Percentiles rank a stretch among this genome's conserved stretches.
Conservation (phyloP, 179 eudicot species). For the Silene noctiflora region DNA sequence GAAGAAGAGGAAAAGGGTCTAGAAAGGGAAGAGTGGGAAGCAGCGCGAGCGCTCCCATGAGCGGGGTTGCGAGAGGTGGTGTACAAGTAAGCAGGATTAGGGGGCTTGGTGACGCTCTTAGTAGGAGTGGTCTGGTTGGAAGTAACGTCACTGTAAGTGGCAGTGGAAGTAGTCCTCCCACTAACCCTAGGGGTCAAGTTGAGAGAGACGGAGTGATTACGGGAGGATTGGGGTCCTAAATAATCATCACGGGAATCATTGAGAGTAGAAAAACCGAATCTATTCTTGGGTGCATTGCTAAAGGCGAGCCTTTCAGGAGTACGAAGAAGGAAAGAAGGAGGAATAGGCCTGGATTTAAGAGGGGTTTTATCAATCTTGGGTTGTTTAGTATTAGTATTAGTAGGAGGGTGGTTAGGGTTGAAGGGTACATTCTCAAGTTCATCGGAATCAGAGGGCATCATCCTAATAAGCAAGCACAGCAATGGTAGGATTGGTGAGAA, state of each 20-base stretch:
- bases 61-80: slow-evolving; percentile 49
- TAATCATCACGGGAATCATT: slow-evolving; percentile 16
- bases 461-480: slow-evolving; percentile 35
- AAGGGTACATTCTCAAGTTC: slow-evolving; percentile 71
- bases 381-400: not conserved
- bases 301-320: slow-evolving; percentile 68
- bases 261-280: slow-evolving; percentile 59
- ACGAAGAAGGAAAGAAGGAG: slow-evolving; percentile 30
- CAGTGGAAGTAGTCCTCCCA: slow-evolving; percentile 40
- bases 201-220: slow-evolving; percentile 20
- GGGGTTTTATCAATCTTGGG: slow-evolving; percentile 60
- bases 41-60: slow-evolving; percentile 43
- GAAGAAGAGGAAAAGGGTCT: slow-evolving; percentile 35
- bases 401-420: slow-evolving; percentile 43
- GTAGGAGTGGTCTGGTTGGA: slow-evolving; percentile 71
- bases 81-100: slow-evolving; percentile 52
- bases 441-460: slow-evolving; percentile 60
- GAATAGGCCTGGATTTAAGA: slow-evolving; percentile 43
- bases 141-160: slow-evolving; percentile 38
- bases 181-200: slow-evolving; percentile 54
- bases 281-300: not conserved
- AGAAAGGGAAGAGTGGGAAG: slow-evolving; percentile 53
- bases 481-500: no score
- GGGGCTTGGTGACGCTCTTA: slow-evolving; percentile 88
- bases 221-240: no score